Base-by-base conservation (phyloP, 2,329 filamentous ascomycete genomes). In the Aspergillus aculeatus region DNA sequence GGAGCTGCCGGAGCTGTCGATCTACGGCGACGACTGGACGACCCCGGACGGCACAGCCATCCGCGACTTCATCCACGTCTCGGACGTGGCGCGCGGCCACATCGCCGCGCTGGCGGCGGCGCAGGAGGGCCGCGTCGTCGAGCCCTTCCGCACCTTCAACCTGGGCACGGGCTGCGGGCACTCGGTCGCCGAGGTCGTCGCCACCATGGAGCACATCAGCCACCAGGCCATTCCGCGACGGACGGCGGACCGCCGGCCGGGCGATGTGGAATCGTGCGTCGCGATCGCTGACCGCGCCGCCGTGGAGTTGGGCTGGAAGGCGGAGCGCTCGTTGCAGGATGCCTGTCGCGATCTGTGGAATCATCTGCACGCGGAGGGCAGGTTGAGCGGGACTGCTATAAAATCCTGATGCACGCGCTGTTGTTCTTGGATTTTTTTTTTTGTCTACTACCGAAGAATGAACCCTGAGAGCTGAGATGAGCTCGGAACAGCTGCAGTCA, bases 31-130 rank as follows among this genome's bases (percentile, higher is more conserved):
- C 2, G 85, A 89, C 71, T 89, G 86, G 81, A 80, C 84, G 54
- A 89, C 86, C 0, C 74, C 78, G 2, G 86, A 89, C 64, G 86
- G 86, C 16, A 88, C 86, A 0, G 85, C 85, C 0, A 80, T 89
- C 35, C 82, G 86, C 31, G 86, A 89, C 70, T 89, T 86, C 68
- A 87, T 89, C 63, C 86, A 89, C 65, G 86, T 88, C 23, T 82
- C 81, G 14, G 86, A 89, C 70, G 79, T 89, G 47, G 86, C 86
- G 5, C 77, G 82, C 41, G 86, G 74, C 3, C 86, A 89, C 71
- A 80, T 87, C 26, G 84, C 86, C 2, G 86, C 86, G 2, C 75
- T 87, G 14, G 63, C 67, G 4, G 69, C 77, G 12, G 69, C 73
- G 31, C 66, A 66, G 29, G 65, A 68, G 10, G 69, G 71, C 1